Evolutionary conservation across 208 protist genomes (phyloP).

Genomic region (Trypanosoma grayi): DNA sequence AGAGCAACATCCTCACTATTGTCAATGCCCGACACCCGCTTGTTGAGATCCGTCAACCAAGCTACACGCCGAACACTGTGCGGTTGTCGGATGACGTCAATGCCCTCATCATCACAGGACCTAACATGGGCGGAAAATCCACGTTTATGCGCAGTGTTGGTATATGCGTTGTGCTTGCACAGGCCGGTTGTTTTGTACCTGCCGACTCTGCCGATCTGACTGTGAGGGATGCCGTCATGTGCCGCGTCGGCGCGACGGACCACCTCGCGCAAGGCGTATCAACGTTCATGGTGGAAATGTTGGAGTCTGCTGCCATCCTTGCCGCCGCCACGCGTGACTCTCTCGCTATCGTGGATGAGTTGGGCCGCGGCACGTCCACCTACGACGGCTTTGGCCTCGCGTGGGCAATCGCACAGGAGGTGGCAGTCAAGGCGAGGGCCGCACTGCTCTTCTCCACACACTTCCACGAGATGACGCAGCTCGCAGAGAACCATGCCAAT

Average conservation of each 20-base stretch:
- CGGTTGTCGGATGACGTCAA: slow-evolving; percentile 77
- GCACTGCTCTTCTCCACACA: slow-evolving; percentile 99
- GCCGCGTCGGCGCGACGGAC: slow-evolving; percentile 99
- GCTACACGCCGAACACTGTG: slow-evolving; percentile 78
- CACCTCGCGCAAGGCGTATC: slow-evolving; percentile 92
- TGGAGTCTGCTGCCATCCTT: slow-evolving; percentile 98
- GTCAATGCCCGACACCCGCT: slow-evolving; percentile 84
- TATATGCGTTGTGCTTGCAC: slow-evolving; percentile 97
- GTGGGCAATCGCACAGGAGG: slow-evolving; percentile 98
- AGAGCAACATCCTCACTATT: slow-evolving; percentile 45
- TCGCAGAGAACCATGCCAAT: slow-evolving; percentile 56
- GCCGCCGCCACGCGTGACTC: slow-evolving; percentile 92
- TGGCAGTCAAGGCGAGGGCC: slow-evolving; percentile 73
- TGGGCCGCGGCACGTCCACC: slow-evolving; percentile 98
- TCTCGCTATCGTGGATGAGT: slow-evolving; percentile 99
- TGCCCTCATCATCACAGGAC: slow-evolving; percentile 88
- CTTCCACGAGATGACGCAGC: slow-evolving; percentile 99
- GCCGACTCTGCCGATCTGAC: slow-evolving; percentile 81
- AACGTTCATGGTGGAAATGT: slow-evolving; percentile 99
- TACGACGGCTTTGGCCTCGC: slow-evolving; percentile 99
- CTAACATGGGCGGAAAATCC: slow-evolving; percentile 99
- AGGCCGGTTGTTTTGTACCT: slow-evolving; percentile 99
- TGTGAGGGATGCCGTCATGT: slow-evolving; percentile 95
- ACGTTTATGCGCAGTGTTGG: slow-evolving; percentile 98
- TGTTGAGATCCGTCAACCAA: slow-evolving; percentile 79